These are phyloP conservation scores for Termitomyces sp. DNA, from an alignment of 768 basidiomycete genomes.

Conservation along the genomic window DNA sequence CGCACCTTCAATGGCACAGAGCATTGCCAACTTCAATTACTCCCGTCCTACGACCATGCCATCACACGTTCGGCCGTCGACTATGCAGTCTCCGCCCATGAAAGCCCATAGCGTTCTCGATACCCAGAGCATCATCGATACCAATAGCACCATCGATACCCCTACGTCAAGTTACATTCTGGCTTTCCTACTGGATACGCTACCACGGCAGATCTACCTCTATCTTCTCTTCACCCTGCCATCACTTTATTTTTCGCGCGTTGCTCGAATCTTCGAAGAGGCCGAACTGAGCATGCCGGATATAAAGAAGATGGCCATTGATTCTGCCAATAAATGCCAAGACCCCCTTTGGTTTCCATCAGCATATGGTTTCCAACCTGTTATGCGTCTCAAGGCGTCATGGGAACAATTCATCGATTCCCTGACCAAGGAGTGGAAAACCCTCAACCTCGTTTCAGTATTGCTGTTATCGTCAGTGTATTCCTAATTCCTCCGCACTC, in stretches of 20 bases:
- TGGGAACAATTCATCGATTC: conserved; percentile 21
- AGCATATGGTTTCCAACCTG: conserved; percentile 9
- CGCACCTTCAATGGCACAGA: not conserved
- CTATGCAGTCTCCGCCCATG: no score
- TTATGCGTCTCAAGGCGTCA: conserved; percentile 44
- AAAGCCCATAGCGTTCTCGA: no score
- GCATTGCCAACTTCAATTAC: not conserved
- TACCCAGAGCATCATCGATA: no score
- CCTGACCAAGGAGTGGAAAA: conserved; percentile 19
- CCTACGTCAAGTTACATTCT: not conserved
- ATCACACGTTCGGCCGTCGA: not conserved
- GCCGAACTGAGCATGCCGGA: conserved; percentile 73
- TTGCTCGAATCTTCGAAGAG: conserved; percentile 72
- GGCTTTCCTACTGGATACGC: not conserved
- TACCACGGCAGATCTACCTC: conserved; percentile 4
- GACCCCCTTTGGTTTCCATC: no score
- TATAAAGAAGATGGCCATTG: conserved; percentile 44
- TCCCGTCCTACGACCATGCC: not conserved
- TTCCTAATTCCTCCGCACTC: not conserved
- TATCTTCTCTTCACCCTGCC: conserved; percentile 56
- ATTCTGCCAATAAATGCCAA: conserved; percentile 14
- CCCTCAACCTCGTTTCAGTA: conserved; percentile 15
- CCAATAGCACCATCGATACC: no score
- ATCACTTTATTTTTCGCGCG: conserved; percentile 72
- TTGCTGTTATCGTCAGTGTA: no score